Evolutionary conservation across 768 basidiomycete species (phyloP).

Genomic region (Amanita jacksonii): DNA sequence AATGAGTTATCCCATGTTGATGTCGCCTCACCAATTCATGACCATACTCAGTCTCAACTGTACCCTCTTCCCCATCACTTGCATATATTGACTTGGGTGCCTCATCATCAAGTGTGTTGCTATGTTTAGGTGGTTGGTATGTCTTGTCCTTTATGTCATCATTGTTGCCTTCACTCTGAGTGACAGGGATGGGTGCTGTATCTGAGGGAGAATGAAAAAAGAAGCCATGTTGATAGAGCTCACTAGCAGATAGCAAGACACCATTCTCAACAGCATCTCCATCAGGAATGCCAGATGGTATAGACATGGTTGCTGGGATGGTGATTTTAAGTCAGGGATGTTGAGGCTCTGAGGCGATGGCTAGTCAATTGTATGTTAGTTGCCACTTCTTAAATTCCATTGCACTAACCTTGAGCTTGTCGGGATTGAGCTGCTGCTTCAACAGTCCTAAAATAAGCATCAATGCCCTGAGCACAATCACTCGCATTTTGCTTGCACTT

Average conservation of each 20-base stretch:
- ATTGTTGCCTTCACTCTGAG: not conserved
- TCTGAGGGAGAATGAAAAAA: not conserved
- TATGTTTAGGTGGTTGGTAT: conserved; percentile 2
- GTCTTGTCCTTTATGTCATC: not conserved
- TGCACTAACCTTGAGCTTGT: too few species aligned
- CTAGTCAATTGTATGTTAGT: too few species aligned
- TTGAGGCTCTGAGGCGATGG: too few species aligned
- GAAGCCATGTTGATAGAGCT: too few species aligned
- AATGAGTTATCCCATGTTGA: not conserved
- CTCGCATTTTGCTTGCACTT: not conserved
- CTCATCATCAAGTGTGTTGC: conserved; percentile 1
- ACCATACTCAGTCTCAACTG: conserved; percentile 4
- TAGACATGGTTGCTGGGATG: too few species aligned
- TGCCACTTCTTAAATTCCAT: too few species aligned
- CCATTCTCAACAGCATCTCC: too few species aligned
- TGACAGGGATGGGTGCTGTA: too few species aligned
- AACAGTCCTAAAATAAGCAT: not conserved
- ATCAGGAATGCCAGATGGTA: not conserved
- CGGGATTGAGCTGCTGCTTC: too few species aligned
- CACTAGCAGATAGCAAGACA: too few species aligned
- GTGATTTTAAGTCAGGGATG: too few species aligned
- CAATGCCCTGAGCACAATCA: not conserved
- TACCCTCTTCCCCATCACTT: conserved; percentile 2
- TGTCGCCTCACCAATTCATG: not conserved
- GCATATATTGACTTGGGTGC: not conserved